Conservation (phyloP, 2,329 filamentous ascomycete genomes). For the Pseudogymnoascus sp. region DNA sequence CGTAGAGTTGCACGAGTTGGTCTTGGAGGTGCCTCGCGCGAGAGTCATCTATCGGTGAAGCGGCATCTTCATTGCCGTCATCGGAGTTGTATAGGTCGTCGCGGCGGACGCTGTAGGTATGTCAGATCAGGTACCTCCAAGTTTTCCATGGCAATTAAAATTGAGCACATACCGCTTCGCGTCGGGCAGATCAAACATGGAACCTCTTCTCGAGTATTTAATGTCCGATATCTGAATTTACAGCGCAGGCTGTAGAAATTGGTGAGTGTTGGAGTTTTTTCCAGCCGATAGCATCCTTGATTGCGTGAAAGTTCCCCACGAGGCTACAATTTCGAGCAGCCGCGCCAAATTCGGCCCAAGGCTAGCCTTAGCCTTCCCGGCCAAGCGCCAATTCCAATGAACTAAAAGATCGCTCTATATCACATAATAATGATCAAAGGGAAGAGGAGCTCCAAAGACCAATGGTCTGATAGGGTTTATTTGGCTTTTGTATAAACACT, state of each 20-base stretch:
- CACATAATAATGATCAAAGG: not conserved
- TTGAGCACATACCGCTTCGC: conserved; percentile 40
- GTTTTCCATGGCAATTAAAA: conserved; percentile 7
- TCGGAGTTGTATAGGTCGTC: conserved; percentile 39
- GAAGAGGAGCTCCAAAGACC: not conserved
- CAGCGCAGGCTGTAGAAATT: not conserved
- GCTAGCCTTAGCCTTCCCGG: conserved; percentile 2
- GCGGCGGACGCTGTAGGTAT: conserved; percentile 42
- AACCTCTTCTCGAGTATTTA: conserved; percentile 9
- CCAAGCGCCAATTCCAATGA: not conserved
- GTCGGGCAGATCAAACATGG: conserved; percentile 45
- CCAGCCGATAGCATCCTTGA: not conserved
- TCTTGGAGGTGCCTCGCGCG: conserved; percentile 16
- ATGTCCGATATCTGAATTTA: not conserved
- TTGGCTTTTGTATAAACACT: too few relatives aligned
- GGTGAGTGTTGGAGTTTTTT: not conserved
- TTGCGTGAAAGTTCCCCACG: not conserved
- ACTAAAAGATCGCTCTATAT: not conserved
- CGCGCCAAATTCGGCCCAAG: not conserved
- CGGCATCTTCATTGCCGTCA: conserved; percentile 23
- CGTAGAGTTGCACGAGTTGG: conserved; percentile 22
- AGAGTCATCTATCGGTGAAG: conserved; percentile 30
- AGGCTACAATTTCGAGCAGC: not conserved
- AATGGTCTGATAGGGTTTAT: not conserved
- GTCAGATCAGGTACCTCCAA: conserved; percentile 5